These are phyloP conservation scores for Eucalyptus coolabah DNA, from an alignment of 345 rosid genomes.

Conservation along the genomic window DNA sequence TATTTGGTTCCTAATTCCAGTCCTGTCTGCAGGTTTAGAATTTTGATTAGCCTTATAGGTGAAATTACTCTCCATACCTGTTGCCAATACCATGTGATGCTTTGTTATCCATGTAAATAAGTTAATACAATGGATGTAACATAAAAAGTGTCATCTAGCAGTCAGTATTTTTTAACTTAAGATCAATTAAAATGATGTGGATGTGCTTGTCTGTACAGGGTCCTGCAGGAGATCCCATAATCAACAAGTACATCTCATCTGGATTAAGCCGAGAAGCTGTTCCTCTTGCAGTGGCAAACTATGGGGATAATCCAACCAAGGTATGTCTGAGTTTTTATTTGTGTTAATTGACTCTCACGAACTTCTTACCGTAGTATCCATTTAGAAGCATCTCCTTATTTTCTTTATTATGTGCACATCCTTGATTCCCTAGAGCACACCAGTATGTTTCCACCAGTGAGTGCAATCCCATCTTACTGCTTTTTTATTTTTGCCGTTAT, in stretches of 20 bases:
- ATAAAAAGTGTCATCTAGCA: neutral
- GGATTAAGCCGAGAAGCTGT: constrained; percentile 70
- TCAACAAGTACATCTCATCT: constrained; percentile 50
- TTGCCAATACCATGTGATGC: neutral
- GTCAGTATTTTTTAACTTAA: neutral
- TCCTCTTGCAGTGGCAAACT: constrained; percentile 60
- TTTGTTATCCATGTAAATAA: neutral
- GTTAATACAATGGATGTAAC: neutral
- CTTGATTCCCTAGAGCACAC: neutral
- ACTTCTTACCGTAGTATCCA: neutral
- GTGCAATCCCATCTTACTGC: neutral
- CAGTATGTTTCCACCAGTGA: neutral
- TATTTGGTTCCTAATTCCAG: neutral
- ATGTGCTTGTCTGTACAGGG: constrained; percentile 25
- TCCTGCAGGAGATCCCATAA: constrained; percentile 40
- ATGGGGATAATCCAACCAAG: constrained; percentile 83
- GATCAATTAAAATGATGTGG: neutral
- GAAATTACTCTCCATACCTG: neutral
- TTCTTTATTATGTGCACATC: neutral
- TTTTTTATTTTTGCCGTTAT: neutral
- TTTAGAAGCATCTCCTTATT: neutral
- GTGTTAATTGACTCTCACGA: neutral
- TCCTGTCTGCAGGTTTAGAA: neutral
- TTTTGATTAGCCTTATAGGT: neutral
- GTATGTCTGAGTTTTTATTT: constrained; percentile 4